Evolutionary conservation across 257 asterid species (phyloP).

Genomic region (Salvia splendens): DNA sequence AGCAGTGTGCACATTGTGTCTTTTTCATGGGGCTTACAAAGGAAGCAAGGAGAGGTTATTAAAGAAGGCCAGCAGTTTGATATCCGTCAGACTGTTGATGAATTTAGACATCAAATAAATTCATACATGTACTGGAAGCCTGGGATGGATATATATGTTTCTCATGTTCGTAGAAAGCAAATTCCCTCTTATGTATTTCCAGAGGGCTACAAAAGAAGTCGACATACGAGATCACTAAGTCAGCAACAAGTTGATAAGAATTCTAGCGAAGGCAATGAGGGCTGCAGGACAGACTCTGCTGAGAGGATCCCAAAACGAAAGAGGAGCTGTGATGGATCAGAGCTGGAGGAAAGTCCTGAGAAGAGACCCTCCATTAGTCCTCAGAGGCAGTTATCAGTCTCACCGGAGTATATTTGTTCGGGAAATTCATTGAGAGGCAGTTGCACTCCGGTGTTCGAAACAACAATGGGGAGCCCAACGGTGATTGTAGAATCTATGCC

Average conservation of each 20-base stretch:
- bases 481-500: conserved; percentile 26
- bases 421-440: conserved; percentile 36
- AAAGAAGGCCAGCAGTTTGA: conserved; percentile 96
- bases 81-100: conserved; percentile 89
- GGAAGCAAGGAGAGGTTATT: conserved; percentile 78
- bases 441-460: conserved; percentile 32
- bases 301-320: conserved; percentile 56
- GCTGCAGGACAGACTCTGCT: conserved; percentile 45
- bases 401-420: conserved; percentile 61
- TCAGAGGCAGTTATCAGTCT: conserved; percentile 49
- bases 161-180: conserved; percentile 89
- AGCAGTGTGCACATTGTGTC: conserved; percentile 71
- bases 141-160: conserved; percentile 86
- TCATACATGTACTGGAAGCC: conserved; percentile 83
- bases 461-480: conserved; percentile 28
- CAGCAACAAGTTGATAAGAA: conserved; percentile 51
- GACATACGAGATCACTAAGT: conserved; percentile 47
- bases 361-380: conserved; percentile 67
- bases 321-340: conserved; percentile 52
- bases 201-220: conserved; percentile 71
- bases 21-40: conserved; percentile 90
- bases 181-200: conserved; percentile 81
- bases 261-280: conserved; percentile 42
- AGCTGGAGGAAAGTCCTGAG: conserved; percentile 44
- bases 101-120: conserved; percentile 76